Evolutionary conservation across 441 rosid genomes (phyloP).

Genomic region (Iberis amara): DNA sequence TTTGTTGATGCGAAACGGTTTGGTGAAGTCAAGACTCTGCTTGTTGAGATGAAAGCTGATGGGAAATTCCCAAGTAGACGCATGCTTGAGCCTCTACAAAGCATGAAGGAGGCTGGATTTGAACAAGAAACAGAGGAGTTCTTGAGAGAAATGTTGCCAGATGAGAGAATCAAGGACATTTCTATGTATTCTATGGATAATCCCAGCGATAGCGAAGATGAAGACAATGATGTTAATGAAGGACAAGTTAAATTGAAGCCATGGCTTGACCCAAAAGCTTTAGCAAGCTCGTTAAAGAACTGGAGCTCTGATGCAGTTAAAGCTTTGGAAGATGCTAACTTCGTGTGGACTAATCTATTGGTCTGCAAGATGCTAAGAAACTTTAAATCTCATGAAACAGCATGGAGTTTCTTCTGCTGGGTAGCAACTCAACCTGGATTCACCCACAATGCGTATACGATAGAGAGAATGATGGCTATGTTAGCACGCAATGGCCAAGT

Average conservation of each 20-base stretch:
- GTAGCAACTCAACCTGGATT: constrained; percentile 79
- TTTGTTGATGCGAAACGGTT: constrained; percentile 45
- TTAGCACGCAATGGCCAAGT: constrained; percentile 64
- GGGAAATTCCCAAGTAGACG: constrained; percentile 63
- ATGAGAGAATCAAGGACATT: constrained; percentile 55
- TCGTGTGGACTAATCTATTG: constrained; percentile 79
- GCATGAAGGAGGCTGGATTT: constrained; percentile 59
- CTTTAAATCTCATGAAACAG: constrained; percentile 56
- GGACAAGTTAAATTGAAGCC: constrained; percentile 54
- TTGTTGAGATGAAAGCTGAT: constrained; percentile 58
- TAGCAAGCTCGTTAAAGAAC: constrained; percentile 59
- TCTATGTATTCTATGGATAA: constrained; percentile 31
- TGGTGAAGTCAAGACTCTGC: constrained; percentile 45
- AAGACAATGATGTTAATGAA: constrained; percentile 23
- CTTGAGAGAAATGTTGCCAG: constrained; percentile 57
- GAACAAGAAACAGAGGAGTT: constrained; percentile 34
- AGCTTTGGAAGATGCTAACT: constrained; percentile 55
- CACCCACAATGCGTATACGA: constrained; percentile 67
- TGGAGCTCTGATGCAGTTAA: constrained; percentile 65
- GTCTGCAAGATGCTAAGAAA: constrained; percentile 80
- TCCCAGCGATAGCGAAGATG: constrained; percentile 36
- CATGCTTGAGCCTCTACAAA: constrained; percentile 47
- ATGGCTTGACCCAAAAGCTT: constrained; percentile 83
- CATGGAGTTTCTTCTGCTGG: constrained; percentile 94
- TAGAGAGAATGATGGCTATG: constrained; percentile 71